phyloP scores from a whole-genome alignment of 257 asterid genomes.

The Lycium barbarum region DNA sequence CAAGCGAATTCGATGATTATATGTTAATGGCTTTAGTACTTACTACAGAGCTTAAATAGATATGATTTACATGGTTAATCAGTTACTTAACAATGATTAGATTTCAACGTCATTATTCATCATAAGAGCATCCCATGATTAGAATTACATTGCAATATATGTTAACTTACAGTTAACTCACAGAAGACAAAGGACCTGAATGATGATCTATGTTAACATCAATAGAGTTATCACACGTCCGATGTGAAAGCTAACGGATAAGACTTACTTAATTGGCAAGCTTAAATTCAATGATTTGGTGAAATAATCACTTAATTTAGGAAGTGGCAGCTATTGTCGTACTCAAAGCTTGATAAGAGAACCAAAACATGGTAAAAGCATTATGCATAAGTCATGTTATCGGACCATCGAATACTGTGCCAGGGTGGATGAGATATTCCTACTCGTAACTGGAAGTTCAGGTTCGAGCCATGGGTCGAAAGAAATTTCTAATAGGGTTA shows the following conservation, averaged over 20 bases:
- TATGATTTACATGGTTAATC: background rate
- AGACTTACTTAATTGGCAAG: background rate
- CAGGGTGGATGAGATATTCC: background rate
- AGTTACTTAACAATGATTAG: background rate
- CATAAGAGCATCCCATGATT: slow-evolving; percentile 15
- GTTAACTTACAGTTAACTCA: background rate
- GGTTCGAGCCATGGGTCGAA: background rate
- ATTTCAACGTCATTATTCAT: background rate
- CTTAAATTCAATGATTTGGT: background rate
- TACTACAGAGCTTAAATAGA: background rate
- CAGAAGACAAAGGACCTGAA: slow-evolving; percentile 15
- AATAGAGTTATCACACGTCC: background rate
- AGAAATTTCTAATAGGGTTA: background rate
- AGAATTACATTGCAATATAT: background rate
- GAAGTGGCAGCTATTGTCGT: background rate
- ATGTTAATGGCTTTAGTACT: background rate
- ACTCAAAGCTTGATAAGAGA: background rate
- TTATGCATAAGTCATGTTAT: slow-evolving; percentile 19
- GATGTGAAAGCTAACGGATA: background rate
- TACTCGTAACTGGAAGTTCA: background rate
- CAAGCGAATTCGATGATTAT: background rate
- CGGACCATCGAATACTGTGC: background rate
- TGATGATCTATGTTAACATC: background rate
- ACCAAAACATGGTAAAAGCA: slow-evolving; percentile 1
- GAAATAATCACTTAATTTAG: background rate